phyloP scores from a whole-genome alignment of 768 basidiomycete species.

The Wakefieldia striispora region DNA sequence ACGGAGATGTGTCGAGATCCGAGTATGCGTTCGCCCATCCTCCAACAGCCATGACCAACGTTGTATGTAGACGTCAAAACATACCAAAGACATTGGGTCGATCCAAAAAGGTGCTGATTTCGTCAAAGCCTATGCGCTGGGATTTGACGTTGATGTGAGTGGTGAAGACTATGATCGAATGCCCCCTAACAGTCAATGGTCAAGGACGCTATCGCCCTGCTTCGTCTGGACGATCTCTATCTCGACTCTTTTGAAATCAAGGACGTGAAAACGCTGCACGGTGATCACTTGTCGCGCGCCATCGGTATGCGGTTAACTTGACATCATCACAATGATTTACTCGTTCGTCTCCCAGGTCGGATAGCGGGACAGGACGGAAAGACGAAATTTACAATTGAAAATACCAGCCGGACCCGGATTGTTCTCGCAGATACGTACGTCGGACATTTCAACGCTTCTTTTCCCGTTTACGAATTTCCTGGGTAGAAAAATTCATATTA shows the following conservation, averaged over 20 bases:
- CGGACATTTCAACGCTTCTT: background rate
- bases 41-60: slow-evolving; percentile 1
- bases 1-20: slow-evolving; percentile 85
- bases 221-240: slow-evolving; percentile 94
- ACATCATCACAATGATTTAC: background rate
- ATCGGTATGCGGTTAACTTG: slow-evolving; percentile 60
- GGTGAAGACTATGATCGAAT: background rate
- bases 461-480: slow-evolving; percentile 4
- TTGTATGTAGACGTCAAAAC: slow-evolving; percentile 76
- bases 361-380: slow-evolving; percentile 99
- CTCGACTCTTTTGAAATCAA: slow-evolving; percentile 99
- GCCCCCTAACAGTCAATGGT: slow-evolving; percentile 1
- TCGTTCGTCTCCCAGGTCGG: slow-evolving; percentile 55
- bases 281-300: slow-evolving; percentile 96
- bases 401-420: slow-evolving; percentile 94
- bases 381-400: slow-evolving; percentile 98
- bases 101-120: slow-evolving; percentile 98
- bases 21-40: slow-evolving; percentile 53
- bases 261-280: slow-evolving; percentile 96
- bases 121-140: slow-evolving; percentile 89
- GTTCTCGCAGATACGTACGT: slow-evolving; percentile 96
- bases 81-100: slow-evolving; percentile 89
- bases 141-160: slow-evolving; percentile 91
- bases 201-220: slow-evolving; percentile 92
- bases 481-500: slow-evolving; percentile 91